Evolutionary conservation across 495 filamentous ascomycete genomes (phyloP).

Genomic region (Penicillium canescens): DNA sequence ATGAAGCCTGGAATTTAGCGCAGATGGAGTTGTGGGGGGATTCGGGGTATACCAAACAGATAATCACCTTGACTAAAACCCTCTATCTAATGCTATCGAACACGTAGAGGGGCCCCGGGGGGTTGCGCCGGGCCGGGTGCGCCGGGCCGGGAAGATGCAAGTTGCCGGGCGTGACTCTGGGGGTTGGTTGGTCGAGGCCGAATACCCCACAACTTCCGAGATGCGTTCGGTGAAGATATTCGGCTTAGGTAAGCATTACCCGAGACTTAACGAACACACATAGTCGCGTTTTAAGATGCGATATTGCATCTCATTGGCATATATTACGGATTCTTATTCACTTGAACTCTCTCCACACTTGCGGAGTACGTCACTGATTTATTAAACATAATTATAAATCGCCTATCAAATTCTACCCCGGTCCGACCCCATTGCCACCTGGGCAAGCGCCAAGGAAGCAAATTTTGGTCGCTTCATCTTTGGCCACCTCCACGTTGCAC

Average conservation of each 20-base stretch:
- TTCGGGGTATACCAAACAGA: neutral
- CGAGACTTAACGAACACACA: neutral
- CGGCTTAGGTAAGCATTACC: neutral
- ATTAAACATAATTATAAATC: neutral
- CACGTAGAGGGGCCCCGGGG: neutral
- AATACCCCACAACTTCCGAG: slow-evolving; percentile 2
- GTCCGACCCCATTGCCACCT: slow-evolving; percentile 16
- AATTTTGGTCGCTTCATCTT: slow-evolving; percentile 21
- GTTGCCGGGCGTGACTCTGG: neutral
- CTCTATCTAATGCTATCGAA: neutral
- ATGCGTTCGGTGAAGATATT: slow-evolving; percentile 1
- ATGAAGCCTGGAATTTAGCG: no score
- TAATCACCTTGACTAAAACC: neutral
- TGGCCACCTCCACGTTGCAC: slow-evolving; percentile 16
- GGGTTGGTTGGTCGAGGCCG: neutral
- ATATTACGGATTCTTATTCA: no score
- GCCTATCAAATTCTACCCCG: slow-evolving; percentile 9
- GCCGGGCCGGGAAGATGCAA: slow-evolving; percentile 3
- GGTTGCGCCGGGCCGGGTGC: slow-evolving; percentile 3
- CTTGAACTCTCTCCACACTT: no score
- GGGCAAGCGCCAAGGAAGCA: slow-evolving; percentile 19
- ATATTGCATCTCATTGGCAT: neutral
- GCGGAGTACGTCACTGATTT: no score
- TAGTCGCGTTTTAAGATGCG: neutral
- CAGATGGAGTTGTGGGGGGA: neutral